phyloP scores from a whole-genome alignment of 331 rosid genomes.

The Quercus phellos region DNA sequence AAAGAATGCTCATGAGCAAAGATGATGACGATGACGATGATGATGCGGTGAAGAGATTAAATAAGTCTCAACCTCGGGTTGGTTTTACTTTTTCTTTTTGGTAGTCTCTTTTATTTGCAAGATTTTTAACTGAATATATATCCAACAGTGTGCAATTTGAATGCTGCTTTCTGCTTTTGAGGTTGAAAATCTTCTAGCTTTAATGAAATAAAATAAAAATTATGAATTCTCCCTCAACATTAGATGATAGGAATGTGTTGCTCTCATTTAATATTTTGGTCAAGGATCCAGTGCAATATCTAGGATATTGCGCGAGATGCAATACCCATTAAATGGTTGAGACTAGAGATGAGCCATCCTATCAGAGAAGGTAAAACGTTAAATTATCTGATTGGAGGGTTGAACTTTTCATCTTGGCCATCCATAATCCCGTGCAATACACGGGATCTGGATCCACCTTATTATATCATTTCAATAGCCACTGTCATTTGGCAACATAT shows the following conservation, averaged over 20 bases:
- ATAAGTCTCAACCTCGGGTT: conserved; percentile 73
- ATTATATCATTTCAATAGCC: neutral
- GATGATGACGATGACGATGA: conserved; percentile 50
- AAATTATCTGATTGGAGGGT: too few species aligned
- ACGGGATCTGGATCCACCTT: too few species aligned
- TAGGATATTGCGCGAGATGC: too few species aligned
- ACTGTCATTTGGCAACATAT: neutral
- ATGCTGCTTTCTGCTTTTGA: neutral
- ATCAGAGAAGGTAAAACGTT: too few species aligned
- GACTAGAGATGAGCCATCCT: too few species aligned
- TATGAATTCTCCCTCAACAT: neutral
- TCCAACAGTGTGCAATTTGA: neutral
- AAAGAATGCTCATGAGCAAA: conserved; percentile 55
- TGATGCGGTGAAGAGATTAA: conserved; percentile 42
- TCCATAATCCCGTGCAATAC: neutral
- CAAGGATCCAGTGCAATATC: neutral
- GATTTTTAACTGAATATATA: neutral
- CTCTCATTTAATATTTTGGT: neutral
- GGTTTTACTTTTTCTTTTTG: conserved; percentile 22
- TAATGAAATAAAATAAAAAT: too few species aligned
- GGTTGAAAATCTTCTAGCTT: neutral
- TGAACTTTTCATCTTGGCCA: neutral
- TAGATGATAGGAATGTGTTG: neutral
- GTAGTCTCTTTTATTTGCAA: neutral
- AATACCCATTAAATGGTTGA: too few species aligned